phyloP scores from a whole-genome alignment of 768 basidiomycete genomes.

The Pulveroboletus sp. region DNA sequence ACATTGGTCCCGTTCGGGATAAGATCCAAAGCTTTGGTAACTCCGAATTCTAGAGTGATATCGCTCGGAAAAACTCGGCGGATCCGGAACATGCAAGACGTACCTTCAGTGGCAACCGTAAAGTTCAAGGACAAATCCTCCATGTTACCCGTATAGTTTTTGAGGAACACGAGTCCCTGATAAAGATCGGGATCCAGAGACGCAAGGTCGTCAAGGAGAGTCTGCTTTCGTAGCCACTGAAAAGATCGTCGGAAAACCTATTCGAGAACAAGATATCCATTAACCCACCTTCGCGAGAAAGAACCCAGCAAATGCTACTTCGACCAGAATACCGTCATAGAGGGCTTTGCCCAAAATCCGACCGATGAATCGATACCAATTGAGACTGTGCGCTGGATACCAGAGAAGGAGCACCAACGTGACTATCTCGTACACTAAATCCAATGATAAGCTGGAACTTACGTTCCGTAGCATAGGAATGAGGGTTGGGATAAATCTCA shows the following conservation, averaged over 20 bases:
- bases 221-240: conserved; percentile 90
- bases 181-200: conserved; percentile 93
- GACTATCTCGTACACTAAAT: not conserved
- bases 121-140: conserved; percentile 92
- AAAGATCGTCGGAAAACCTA: not conserved
- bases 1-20: conserved; percentile 80
- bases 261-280: not conserved
- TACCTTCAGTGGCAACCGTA: conserved; percentile 83
- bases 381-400: conserved; percentile 69
- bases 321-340: conserved; percentile 93
- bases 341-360: conserved; percentile 93
- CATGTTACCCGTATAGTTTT: conserved; percentile 82
- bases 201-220: conserved; percentile 88
- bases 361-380: conserved; percentile 93
- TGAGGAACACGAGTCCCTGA: conserved; percentile 87
- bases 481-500: conserved; percentile 94
- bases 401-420: not conserved
- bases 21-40: conserved; percentile 71
- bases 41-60: conserved; percentile 67
- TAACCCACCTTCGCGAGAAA: conserved; percentile 78
- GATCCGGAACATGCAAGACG: conserved; percentile 16
- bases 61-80: not conserved
- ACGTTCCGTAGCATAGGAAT: conserved; percentile 88
- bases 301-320: conserved; percentile 93
- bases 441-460: conserved; percentile 22